Evolutionary conservation across 441 rosid genomes (phyloP).

Genomic region (Rhodomyrtus psidioides): DNA sequence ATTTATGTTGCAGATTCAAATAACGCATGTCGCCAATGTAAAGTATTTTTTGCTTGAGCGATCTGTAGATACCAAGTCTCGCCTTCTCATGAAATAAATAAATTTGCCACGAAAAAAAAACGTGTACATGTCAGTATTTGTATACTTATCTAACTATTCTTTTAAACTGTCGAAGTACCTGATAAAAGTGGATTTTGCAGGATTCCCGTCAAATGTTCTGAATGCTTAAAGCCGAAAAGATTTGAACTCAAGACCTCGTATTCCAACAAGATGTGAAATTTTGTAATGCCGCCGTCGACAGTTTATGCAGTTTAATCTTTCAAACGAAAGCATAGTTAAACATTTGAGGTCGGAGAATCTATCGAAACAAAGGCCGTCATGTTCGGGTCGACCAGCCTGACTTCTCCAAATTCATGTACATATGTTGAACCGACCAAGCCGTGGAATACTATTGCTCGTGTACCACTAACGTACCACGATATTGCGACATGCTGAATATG

Average conservation of each 20-base stretch:
- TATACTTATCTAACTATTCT: background rate
- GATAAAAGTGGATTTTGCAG: background rate
- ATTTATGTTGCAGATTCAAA: no score
- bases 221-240: background rate
- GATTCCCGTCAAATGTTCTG: no score
- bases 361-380: accelerated
- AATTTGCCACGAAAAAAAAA: background rate
- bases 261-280: background rate
- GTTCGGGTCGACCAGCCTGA: no score
- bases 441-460: background rate
- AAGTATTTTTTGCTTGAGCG: background rate
- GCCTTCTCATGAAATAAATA: background rate
- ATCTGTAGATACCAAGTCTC: background rate
- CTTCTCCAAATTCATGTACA: background rate
- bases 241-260: accelerated
- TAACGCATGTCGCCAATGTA: no score
- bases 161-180: accelerated
- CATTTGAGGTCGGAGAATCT: accelerated
- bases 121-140: background rate
- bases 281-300: accelerated
- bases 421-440: background rate
- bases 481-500: accelerated
- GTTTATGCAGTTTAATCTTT: accelerated
- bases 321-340: accelerated
- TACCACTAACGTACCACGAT: background rate